Percentiles rank a stretch among this genome's conserved stretches.
Conservation (phyloP, 2,329 filamentous ascomycete species). For the Trichoderma hamatum region DNA sequence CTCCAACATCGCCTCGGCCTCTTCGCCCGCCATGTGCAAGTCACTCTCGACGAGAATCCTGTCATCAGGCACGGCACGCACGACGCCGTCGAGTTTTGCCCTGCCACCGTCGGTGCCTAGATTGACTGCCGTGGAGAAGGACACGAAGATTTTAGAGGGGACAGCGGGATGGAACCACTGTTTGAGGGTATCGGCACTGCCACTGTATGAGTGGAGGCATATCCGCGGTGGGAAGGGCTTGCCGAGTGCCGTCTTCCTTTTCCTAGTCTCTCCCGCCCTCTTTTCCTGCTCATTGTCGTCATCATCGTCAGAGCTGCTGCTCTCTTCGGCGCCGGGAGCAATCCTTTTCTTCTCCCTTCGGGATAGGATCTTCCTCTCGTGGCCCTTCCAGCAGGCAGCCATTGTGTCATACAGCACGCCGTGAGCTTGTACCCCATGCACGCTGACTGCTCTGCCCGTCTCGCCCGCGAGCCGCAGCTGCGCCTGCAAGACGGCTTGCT, state of each 20-base stretch:
- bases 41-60: slow-evolving; percentile 88
- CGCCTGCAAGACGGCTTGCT: slow-evolving; percentile 64
- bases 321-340: slow-evolving; percentile 52
- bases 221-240: slow-evolving; percentile 82
- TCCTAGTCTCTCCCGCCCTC: background rate
- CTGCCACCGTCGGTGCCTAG: slow-evolving; percentile 56
- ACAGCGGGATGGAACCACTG: slow-evolving; percentile 76
- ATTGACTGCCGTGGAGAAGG: slow-evolving; percentile 85
- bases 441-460: slow-evolving; percentile 64
- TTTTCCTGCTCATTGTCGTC: slow-evolving; percentile 42
- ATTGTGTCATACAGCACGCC: slow-evolving; percentile 70
- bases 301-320: slow-evolving; percentile 34
- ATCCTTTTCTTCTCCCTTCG: slow-evolving; percentile 59
- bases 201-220: slow-evolving; percentile 93
- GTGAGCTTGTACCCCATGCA: slow-evolving; percentile 77
- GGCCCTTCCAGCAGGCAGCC: slow-evolving; percentile 68
- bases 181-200: slow-evolving; percentile 70
- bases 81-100: slow-evolving; percentile 61
- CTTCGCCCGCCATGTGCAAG: slow-evolving; percentile 75
- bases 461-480: slow-evolving; percentile 74
- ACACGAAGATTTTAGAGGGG: slow-evolving; percentile 80
- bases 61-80: slow-evolving; percentile 75
- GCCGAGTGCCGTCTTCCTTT: slow-evolving; percentile 16
- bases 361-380: slow-evolving; percentile 64
- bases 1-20: slow-evolving; percentile 79